Evolutionary conservation across 2,329 filamentous ascomycete genomes (phyloP).

Genomic region (Trichoderma brevicompactum): DNA sequence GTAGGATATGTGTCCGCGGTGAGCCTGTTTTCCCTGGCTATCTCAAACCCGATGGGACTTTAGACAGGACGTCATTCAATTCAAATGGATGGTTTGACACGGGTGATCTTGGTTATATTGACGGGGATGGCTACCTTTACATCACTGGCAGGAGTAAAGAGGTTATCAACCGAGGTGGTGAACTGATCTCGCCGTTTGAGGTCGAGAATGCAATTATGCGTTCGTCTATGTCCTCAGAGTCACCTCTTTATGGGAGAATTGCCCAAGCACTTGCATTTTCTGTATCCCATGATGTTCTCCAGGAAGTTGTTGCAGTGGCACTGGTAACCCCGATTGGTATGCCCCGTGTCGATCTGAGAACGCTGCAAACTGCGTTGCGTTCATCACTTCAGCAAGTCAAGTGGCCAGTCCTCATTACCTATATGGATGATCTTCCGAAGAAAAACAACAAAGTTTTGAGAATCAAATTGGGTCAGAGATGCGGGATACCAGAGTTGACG

Average conservation of each 20-base stretch:
- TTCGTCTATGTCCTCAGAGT: conserved; percentile 47
- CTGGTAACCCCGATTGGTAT: conserved; percentile 52
- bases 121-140: conserved; percentile 56
- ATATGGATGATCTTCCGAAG: conserved; percentile 60
- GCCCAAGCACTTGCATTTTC: conserved; percentile 59
- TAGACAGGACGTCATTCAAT: conserved; percentile 53
- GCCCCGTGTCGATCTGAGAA: conserved; percentile 53
- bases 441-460: conserved; percentile 63
- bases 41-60: conserved; percentile 47
- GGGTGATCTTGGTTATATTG: conserved; percentile 58
- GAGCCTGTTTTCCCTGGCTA: conserved; percentile 58
- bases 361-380: conserved; percentile 52
- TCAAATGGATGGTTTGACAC: conserved; percentile 58
- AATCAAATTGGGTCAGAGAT: conserved; percentile 55
- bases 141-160: conserved; percentile 61
- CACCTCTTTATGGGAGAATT: conserved; percentile 52
- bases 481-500: conserved; percentile 50
- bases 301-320: conserved; percentile 60
- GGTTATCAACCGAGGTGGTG: conserved; percentile 61
- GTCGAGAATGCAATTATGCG: conserved; percentile 61
- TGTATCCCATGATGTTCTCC: conserved; percentile 55
- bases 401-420: conserved; percentile 55
- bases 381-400: conserved; percentile 57
- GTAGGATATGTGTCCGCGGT: conserved; percentile 56
- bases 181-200: conserved; percentile 63